Evolutionary conservation across 2,329 filamentous ascomycete genomes (phyloP), one percentile per base, ranked within the genome.

Genomic region (Fusarium sp.): DNA sequence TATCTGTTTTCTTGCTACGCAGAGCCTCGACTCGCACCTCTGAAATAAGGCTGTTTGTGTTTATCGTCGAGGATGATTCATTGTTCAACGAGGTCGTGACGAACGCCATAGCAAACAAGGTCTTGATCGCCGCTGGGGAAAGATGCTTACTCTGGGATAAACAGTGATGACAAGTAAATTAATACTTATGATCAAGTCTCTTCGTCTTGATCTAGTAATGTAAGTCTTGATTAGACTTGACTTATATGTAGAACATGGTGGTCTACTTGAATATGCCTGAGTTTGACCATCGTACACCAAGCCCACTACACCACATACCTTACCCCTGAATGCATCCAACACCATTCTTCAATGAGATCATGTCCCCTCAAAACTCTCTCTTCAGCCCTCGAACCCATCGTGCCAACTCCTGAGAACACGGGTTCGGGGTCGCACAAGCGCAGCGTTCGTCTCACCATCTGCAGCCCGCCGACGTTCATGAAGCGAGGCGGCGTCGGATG

Each of bases 401-500:
- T 4, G 38, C n/a, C 11, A 38, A 20, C 34, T 31, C 20, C 20
- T 40, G 13, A 39, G 26, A 38, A 56, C 38, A 68, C 18, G 51
- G 53, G 38, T 38, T 39, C 40, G 20, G 18, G 9, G 56, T 70
- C 10, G 42, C 60, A 72, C 72, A 57, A 64, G 49, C 51, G 42
- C 54, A 53, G 46, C 58, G 59, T 58, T 57, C 51, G 66, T 73
- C 17, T 48, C 59, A 73, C 72, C 24, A 56, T 26, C 48, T 68
- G 62, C 70, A 70, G 49, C 48, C 49, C 70, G 45, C 55, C 59
- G 53, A 52, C 43, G 51, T 62, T 61, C 33, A 64, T 59, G 67
- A 74, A 74, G 72, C 72, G 72, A 74, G 64, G 50, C 44, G 50
- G 57, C 58, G 58, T 61, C 63, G 46, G 51, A 46, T 48, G 33